Base-by-base conservation (phyloP, 1,284 basidiomycete species). In the Stygiomarasmius scandens region DNA sequence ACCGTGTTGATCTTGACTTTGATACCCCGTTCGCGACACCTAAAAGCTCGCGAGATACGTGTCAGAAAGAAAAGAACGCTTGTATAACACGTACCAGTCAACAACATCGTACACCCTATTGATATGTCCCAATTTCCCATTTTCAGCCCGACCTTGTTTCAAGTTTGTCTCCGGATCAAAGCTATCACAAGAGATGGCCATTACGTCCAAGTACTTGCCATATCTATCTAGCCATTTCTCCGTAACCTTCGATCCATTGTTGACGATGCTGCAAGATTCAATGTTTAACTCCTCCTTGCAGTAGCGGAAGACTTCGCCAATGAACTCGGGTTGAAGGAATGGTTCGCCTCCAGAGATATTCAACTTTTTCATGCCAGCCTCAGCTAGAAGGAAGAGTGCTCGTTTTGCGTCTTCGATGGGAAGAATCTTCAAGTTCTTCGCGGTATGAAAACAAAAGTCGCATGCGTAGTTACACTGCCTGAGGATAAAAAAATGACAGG, bases 321-420 rank as follows among this genome's bases (percentile, higher is more conserved):
- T 71, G 52, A 74, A 75, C 0, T 63, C 58, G 0, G 76, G 66
- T 45, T 77, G 64, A 10, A 78, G 69, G 57, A 77, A 75, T 0
- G 76, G 76, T 45, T 78, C 76, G 0, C 76, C 76, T 1, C 77
- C 77, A 48, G 70, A 72, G 55, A 77, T 76, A 55, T 78, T 77
- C 16, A 78, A 63, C 49, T 78, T 78, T 54, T 64, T 67, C 76
- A 78, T 78, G 0, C 77, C 76, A 0, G 69, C 69, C 2, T 71
- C 62, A 0, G 56, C 68, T 1, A 78, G 71, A 29, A 77, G 58
- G 5, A 72, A 67, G 12, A 78, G 70, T 0, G 68, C 77, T 1
- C 63, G 62, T 46, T 76, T 76, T 1, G 71, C 74, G 14, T 77
- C 69, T 2, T 75, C 71, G 2, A 75, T n/a, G 0, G 70, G 70